Base-by-base conservation (phyloP, 352 stramenopile genomes). In the Globisporangium orthogonon region DNA sequence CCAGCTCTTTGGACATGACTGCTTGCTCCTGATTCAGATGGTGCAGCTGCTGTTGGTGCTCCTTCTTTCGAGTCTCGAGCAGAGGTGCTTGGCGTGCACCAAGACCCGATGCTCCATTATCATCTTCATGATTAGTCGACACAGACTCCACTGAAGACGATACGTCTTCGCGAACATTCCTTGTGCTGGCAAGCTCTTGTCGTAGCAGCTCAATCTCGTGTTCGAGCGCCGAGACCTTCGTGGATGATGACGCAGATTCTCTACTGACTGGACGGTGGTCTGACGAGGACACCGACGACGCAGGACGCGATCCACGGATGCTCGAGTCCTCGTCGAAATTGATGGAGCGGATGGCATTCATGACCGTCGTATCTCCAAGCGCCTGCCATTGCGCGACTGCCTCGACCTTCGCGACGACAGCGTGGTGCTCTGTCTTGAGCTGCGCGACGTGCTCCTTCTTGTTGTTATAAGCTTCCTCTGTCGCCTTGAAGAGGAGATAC, bases 401-500 rank as follows among this genome's bases (percentile, higher is more conserved):
- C 15, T 90, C 83, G 30, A 81, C 63, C 45, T 80, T 70, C 0
- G 79, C 56, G 3, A 82, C 67, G 7, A 63, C 58, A 11, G 67
- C 65, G 11, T 72, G 74, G 59, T 93, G 81, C 37, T 55, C 39
- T n/a, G 60, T 65, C 56, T 87, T 89, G 28, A 81, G 54, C 45
- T 55, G 48, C 7, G 60, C 18, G 1, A 85, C 65, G 0, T 58
- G 28, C 6, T 71, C 50, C 62, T 88, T 89, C 18, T 74, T 54
- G 10, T 39, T 18, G 15, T 71, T 83, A 50, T 71, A 85, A 15
- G 64, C 66, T 2, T 80, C 78, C 43, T 93, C 83, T 7, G 64
- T 67, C n/a, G 70, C 66, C 61, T 93, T 91, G 69, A 93, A 93
- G 23, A 68, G 66, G 23, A 89, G 28, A 44, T 93, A 93, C 37